Conservation (phyloP, 305 asterid genomes). For the Solanum hybrid region DNA sequence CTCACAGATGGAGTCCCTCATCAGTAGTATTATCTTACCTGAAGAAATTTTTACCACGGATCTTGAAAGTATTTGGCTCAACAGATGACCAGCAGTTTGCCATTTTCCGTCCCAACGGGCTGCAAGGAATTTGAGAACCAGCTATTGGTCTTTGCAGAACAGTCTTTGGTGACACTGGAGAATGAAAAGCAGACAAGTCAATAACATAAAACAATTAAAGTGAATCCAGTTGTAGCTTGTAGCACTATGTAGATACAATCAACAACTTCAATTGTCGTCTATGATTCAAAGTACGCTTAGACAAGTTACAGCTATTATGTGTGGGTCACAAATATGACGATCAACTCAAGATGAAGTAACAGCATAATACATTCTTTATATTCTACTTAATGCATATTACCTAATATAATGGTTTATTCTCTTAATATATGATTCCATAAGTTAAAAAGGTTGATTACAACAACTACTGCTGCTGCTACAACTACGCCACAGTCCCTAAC, state of each 20-base stretch:
- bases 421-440: not conserved
- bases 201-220: not conserved
- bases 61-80: constrained; percentile 66
- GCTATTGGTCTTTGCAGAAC: constrained; percentile 66
- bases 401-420: not conserved
- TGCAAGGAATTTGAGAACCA: constrained; percentile 68
- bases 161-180: constrained; percentile 51
- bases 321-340: not conserved
- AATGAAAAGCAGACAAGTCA: constrained; percentile 7
- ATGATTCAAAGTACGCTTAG: not conserved
- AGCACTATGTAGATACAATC: not conserved
- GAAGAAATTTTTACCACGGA: constrained; percentile 59
- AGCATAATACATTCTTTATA: not conserved
- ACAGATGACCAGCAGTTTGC: constrained; percentile 63
- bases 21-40: constrained; percentile 31
- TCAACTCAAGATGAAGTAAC: not conserved
- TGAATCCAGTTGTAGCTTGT: not conserved
- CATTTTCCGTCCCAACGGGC: constrained; percentile 58
- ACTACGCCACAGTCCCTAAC: not conserved
- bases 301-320: not conserved
- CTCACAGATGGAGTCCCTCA: not conserved
- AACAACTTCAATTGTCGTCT: not conserved
- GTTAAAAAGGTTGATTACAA: not conserved
- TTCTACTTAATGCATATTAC: not conserved
- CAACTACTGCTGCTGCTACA: not conserved